phyloP scores from a whole-genome alignment of 2,329 filamentous ascomycete species.

The Hymenoscyphus albidus region DNA sequence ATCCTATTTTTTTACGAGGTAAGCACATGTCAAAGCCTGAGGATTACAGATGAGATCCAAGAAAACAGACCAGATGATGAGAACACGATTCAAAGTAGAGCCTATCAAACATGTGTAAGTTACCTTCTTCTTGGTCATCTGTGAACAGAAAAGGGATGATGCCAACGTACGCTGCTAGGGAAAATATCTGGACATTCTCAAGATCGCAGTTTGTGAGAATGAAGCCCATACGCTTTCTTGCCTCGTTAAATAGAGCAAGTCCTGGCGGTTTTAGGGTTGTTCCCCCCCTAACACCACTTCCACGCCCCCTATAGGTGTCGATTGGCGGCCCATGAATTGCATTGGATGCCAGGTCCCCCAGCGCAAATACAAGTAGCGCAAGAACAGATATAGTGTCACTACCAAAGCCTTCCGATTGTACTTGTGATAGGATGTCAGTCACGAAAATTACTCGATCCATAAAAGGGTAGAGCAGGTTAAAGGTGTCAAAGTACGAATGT shows the following conservation, averaged over 20 bases:
- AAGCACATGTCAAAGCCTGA: slow-evolving; percentile 10
- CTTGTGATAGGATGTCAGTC: slow-evolving; percentile 42
- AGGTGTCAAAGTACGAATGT: slow-evolving; percentile 55
- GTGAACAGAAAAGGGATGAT: neutral
- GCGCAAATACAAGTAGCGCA: slow-evolving; percentile 53
- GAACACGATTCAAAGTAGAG: slow-evolving; percentile 53
- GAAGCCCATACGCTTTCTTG: slow-evolving; percentile 56
- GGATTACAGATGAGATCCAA: neutral
- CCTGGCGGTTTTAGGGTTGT: slow-evolving; percentile 50
- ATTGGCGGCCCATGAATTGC: slow-evolving; percentile 46
- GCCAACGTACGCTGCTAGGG: slow-evolving; percentile 49
- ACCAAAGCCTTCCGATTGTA: slow-evolving; percentile 47
- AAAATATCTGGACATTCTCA: slow-evolving; percentile 56
- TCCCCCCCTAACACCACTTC: slow-evolving; percentile 52
- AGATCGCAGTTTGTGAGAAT: slow-evolving; percentile 51
- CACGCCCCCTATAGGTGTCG: slow-evolving; percentile 41
- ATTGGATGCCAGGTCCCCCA: slow-evolving; percentile 56
- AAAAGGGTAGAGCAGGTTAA: slow-evolving; percentile 56
- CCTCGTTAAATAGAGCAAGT: slow-evolving; percentile 58
- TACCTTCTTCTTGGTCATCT: neutral
- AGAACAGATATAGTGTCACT: slow-evolving; percentile 49
- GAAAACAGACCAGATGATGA: slow-evolving; percentile 44
- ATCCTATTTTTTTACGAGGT: slow-evolving; percentile 40
- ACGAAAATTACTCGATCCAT: slow-evolving; percentile 54
- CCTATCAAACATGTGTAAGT: slow-evolving; percentile 32